Conservation (phyloP, 108 stramenopile species). For the Conticribra weissflogii region DNA sequence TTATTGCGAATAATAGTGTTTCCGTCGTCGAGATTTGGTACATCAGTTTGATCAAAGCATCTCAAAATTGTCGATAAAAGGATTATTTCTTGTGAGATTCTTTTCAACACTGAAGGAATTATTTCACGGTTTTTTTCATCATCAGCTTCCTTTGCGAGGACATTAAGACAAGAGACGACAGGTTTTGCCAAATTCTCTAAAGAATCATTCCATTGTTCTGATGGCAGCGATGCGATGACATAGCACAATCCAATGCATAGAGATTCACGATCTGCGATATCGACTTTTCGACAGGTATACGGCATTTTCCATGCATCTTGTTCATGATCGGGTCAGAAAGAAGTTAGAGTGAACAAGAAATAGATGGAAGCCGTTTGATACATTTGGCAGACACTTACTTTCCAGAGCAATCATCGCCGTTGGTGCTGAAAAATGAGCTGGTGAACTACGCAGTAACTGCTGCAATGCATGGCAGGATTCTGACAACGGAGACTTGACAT, state of each 20-base stretch:
- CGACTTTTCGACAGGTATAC: conserved; percentile 40
- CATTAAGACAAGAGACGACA: conserved; percentile 49
- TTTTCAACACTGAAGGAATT: conserved; percentile 28
- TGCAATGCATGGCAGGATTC: conserved; percentile 58
- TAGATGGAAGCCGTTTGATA: background rate
- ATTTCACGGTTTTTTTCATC: conserved; percentile 1
- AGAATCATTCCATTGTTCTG: conserved; percentile 39
- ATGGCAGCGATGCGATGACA: conserved; percentile 54
- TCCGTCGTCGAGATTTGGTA: background rate
- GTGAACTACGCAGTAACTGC: conserved; percentile 42
- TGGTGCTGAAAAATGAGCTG: conserved; percentile 49
- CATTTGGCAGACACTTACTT: conserved; percentile 36
- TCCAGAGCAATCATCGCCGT: conserved; percentile 58
- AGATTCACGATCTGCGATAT: conserved; percentile 54
- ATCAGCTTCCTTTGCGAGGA: conserved; percentile 44
- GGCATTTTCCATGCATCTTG: conserved; percentile 59
- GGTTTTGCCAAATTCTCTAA: conserved; percentile 55
- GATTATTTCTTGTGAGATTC: conserved; percentile 58
- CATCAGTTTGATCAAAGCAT: conserved; percentile 41
- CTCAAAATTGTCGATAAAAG: conserved; percentile 48
- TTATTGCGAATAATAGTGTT: conserved; percentile 4
- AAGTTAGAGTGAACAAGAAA: background rate
- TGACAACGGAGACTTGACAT: conserved; percentile 40
- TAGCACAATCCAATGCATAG: conserved; percentile 58
- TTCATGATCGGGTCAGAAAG: background rate